These are phyloP conservation scores for Tylopilus subfusipes DNA, from an alignment of 768 basidiomycete species.

Conservation along the genomic window DNA sequence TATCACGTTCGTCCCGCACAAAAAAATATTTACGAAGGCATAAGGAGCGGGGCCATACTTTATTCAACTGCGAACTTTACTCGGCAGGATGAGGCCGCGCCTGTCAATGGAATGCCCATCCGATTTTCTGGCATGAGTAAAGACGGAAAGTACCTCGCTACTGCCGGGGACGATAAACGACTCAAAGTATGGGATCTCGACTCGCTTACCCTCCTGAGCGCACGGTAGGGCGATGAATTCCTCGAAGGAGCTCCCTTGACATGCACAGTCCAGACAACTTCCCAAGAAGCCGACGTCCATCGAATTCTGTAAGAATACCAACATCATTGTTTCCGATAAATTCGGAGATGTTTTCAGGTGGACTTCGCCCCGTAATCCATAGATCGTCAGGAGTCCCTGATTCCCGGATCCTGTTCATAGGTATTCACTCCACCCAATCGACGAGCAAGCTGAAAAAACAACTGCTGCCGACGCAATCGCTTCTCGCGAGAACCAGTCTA, in stretches of 20 bases:
- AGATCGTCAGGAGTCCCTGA: neutral
- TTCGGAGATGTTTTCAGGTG: conserved; percentile 92
- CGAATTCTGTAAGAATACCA: conserved; percentile 56
- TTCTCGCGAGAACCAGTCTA: conserved; percentile 68
- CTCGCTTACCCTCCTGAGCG: conserved; percentile 51
- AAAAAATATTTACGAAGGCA: conserved; percentile 1
- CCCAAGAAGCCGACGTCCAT: conserved; percentile 80
- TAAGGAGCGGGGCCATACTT: conserved; percentile 50
- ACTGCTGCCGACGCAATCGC: conserved; percentile 32
- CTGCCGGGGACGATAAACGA: conserved; percentile 75
- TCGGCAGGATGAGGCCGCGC: conserved; percentile 28
- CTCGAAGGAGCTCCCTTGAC: neutral
- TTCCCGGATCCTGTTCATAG: conserved; percentile 32
- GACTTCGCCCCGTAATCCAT: conserved; percentile 7
- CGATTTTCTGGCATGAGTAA: conserved; percentile 54
- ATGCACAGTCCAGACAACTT: conserved; percentile 52
- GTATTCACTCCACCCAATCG: conserved; percentile 51
- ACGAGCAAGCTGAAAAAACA: conserved; percentile 22
- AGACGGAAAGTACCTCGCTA: conserved; percentile 48
- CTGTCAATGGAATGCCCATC: conserved; percentile 53
- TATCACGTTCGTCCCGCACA: neutral
- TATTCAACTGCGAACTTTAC: conserved; percentile 40
- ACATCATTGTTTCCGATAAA: conserved; percentile 85
- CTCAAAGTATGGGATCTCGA: conserved; percentile 73
- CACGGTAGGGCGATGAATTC: conserved; percentile 46